Base-by-base conservation (phyloP, 2,329 filamentous ascomycete genomes). In the Phoma sp. region DNA sequence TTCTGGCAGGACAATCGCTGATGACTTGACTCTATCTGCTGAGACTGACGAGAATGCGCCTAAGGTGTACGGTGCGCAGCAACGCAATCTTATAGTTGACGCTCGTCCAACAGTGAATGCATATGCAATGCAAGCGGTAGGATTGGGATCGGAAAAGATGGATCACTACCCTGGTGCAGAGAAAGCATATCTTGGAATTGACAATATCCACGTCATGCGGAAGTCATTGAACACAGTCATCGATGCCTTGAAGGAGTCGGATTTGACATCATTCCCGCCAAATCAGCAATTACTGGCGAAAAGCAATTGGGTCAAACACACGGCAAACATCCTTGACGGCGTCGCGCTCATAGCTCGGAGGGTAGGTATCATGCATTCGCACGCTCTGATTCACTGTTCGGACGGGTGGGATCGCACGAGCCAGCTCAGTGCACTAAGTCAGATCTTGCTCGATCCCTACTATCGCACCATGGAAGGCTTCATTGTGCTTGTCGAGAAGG, bases 361-460 rank as follows among this genome's bases (percentile, higher is more conserved):
- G 66, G 88, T 99, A 30, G 95, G 92, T 27, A 87, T 98, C 53
- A 89, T 91, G 61, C 93, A 97, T 69, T 96, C 93, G 1, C 92
- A 99, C 72, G 93, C 96, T 9, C 79, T 99, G 40, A 96, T 99
- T 43, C 95, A 99, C 75, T 99, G 95, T 76, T 98, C 95, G 2
- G 95, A 99, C 75, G 95, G 95, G 4, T 99, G 95, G 95, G 95
- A 99, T 76, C 89, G 95, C 45, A 99, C 95, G 7, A 93, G 92
- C 67, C 95, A 99, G 77, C 83, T 99, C 46, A 96, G 93, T 67
- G 92, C 93, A 4, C 78, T 99, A 52, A 89, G 92, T 51, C 93
- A 99, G 76, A 83, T 99, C 35, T 93, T 96, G 80, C 83, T 99
- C 7, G 95, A 99, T 69, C 95, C 95, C 0, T 97, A 96, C 75